Base-by-base conservation (phyloP, 2,329 filamentous ascomycete species). In the Ustulina deusta region DNA sequence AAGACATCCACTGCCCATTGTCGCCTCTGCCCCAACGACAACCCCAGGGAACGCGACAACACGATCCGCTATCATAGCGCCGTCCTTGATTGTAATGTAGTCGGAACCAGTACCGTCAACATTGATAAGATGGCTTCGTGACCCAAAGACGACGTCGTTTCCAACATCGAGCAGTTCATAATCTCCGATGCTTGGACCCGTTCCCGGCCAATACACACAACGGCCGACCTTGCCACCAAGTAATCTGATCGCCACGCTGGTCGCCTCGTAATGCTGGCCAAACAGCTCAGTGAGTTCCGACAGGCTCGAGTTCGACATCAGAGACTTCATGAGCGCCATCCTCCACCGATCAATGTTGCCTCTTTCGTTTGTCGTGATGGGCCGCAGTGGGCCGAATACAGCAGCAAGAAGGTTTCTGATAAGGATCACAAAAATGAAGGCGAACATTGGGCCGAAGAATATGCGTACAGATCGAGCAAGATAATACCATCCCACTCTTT, bases 131-230 rank as follows among this genome's bases (percentile, higher is more conserved):
- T 86, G 82, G 2, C 85, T 83, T 2, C 85, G 81, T 13, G 85
- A 87, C 0, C 86, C 86, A 69, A 89, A 88, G 10, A 88, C 85
- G n/a, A 88, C 86, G 74, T 88, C 83, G 63, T 87, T 82, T 10
- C 86, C 86, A 67, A 88, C 79, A 27, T 88, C 82, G 11, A 88
- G 72, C 0, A 88, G 77, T 68, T 87, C 83, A 69, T 87, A 88
- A 69, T 88, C 84, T 17, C 83, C 81, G 40, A 87, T 82, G 1
- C 77, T 78, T 0, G 85, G 86, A 0, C 86, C 86, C 17, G 84
- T 86, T 9, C 86, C 86, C 2, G 86, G 86, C 86, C 86, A 88
- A 74, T 88, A 88, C 0, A 88, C 82, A 4, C 83, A 81, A 72
- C 81, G 80, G 27, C 86, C 86, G 46, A 87, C 80, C 72, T 81